Percentiles rank a stretch among this genome's conserved stretches.
Conservation (phyloP, 2,329 filamentous ascomycete species). For the Acarospora socialis region DNA sequence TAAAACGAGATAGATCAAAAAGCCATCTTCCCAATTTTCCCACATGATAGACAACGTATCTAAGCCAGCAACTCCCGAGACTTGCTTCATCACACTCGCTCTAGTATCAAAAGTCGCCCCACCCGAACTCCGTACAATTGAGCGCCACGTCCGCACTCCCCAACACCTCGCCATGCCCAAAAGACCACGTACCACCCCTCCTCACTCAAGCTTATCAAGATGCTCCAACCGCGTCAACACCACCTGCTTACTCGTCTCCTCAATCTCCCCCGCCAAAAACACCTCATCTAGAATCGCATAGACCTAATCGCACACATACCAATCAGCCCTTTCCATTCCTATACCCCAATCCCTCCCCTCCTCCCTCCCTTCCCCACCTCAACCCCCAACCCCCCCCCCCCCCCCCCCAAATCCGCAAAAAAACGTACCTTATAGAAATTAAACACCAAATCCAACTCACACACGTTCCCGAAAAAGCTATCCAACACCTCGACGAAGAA, state of each 20-base stretch:
- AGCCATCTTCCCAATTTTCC: too few relatives aligned
- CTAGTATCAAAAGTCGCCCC: too few relatives aligned
- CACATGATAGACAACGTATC: too few relatives aligned
- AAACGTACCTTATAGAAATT: slow-evolving; percentile 52
- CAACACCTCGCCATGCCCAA: too few relatives aligned
- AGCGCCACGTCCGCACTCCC: too few relatives aligned
- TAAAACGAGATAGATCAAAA: too few relatives aligned
- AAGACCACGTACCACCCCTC: neutral
- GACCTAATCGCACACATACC: slow-evolving; percentile 1
- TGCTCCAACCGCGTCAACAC: slow-evolving; percentile 89
- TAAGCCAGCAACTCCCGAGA: too few relatives aligned
- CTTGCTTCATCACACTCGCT: too few relatives aligned
- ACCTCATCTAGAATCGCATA: slow-evolving; percentile 92
- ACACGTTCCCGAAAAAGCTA: slow-evolving; percentile 97
- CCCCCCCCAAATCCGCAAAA: neutral
- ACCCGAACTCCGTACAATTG: too few relatives aligned
- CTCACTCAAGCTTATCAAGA: slow-evolving; percentile 83
- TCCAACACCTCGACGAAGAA: slow-evolving; percentile 99
- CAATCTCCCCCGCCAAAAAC: slow-evolving; percentile 92
- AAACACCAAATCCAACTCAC: slow-evolving; percentile 80
- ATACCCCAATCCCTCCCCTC: neutral
- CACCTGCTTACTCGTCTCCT: slow-evolving; percentile 97
- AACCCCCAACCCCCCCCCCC: neutral
- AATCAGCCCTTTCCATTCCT: neutral
- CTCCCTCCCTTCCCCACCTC: neutral